phyloP scores from a whole-genome alignment of 2,329 filamentous ascomycete genomes.

The Mycogone perniciosa region DNA sequence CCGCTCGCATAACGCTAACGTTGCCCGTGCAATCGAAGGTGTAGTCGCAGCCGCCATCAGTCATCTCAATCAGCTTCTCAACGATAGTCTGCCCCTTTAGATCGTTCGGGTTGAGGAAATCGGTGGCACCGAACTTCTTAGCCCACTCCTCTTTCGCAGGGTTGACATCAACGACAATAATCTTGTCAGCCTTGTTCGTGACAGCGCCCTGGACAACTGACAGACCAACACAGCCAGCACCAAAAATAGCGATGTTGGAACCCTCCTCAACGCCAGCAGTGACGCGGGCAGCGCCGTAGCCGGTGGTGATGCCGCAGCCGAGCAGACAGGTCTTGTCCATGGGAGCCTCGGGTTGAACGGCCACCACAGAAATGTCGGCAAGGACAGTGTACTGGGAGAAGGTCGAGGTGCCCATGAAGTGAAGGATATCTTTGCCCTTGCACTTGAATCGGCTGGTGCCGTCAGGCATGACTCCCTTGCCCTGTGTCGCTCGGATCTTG shows the following conservation, averaged over 20 bases:
- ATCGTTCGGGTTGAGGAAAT: conserved; percentile 92
- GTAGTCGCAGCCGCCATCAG: conserved; percentile 95
- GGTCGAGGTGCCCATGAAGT: conserved; percentile 99
- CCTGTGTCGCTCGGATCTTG: conserved; percentile 96
- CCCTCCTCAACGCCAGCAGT: conserved; percentile 90
- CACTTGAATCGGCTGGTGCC: conserved; percentile 90
- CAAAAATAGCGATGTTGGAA: conserved; percentile 85
- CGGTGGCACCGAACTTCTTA: conserved; percentile 88
- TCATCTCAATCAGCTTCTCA: conserved; percentile 93
- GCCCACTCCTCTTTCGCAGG: conserved; percentile 86
- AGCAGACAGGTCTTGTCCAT: conserved; percentile 96
- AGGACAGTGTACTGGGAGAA: conserved; percentile 99
- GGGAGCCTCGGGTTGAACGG: conserved; percentile 81
- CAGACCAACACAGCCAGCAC: conserved; percentile 90
- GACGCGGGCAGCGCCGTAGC: conserved; percentile 91
- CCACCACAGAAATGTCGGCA: conserved; percentile 95
- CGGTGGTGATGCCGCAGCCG: conserved; percentile 96
- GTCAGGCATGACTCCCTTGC: conserved; percentile 94
- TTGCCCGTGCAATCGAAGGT: conserved; percentile 99
- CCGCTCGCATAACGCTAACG: conserved; percentile 89
- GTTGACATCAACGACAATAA: conserved; percentile 74
- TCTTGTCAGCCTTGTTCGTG: conserved; percentile 70
- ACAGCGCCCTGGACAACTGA: conserved; percentile 93
- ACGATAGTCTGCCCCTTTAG: conserved; percentile 74
- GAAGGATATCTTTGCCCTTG: conserved; percentile 90